A percentile compares a stretch with the other conserved stretches of the same genome.
These are phyloP conservation scores for Penicillium sp. DNA, from an alignment of 2,329 filamentous ascomycete genomes.

Conservation along the genomic window DNA sequence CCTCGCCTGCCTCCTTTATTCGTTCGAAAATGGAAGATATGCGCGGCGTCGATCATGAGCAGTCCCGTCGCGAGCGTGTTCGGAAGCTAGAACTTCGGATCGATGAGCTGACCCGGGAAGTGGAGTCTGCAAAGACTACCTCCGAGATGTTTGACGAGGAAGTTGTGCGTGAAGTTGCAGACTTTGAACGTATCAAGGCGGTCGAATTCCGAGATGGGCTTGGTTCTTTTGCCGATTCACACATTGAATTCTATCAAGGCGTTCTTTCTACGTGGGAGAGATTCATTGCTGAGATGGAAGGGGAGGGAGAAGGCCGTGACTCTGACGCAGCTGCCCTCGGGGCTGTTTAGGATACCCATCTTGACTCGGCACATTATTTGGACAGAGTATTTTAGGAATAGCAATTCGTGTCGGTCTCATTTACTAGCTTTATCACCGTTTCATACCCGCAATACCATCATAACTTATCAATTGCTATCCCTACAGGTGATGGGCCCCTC, in stretches of 20 bases:
- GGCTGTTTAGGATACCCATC: conserved; percentile 8
- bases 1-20: conserved; percentile 82
- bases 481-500: too few relatives aligned
- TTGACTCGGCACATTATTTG: not conserved
- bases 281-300: conserved; percentile 87
- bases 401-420: conserved; percentile 15
- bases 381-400: conserved; percentile 10
- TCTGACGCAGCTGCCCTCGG: conserved; percentile 22
- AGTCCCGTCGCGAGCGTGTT: conserved; percentile 79
- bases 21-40: conserved; percentile 95
- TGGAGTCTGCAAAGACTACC: conserved; percentile 81
- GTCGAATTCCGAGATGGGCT: conserved; percentile 88
- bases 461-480: not conserved
- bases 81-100: conserved; percentile 91
- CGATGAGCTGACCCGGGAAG: conserved; percentile 84
- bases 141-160: conserved; percentile 95
- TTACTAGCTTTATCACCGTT: conserved; percentile 18
- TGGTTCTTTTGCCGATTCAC: conserved; percentile 77
- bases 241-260: conserved; percentile 81
- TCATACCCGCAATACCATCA: conserved; percentile 25
- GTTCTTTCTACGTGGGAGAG: conserved; percentile 83
- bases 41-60: conserved; percentile 93
- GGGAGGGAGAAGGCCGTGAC: conserved; percentile 47
- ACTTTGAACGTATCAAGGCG: conserved; percentile 96
- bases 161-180: conserved; percentile 85